Conservation (phyloP, 352 stramenopile genomes). For the Pythium volutum region DNA sequence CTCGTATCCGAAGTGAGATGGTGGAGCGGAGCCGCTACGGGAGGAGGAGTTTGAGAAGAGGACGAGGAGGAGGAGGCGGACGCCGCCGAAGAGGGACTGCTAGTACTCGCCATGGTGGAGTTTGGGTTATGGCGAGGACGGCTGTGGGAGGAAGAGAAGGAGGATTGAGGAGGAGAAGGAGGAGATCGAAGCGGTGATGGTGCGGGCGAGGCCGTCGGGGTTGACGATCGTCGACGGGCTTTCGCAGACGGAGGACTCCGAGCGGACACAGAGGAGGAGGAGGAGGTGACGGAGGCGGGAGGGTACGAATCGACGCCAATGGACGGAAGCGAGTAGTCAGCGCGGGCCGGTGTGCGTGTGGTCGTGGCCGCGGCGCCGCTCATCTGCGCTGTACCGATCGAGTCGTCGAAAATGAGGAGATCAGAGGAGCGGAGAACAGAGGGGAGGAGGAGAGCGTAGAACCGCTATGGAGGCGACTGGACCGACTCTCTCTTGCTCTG, state of each 20-base stretch:
- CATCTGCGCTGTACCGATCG: slow-evolving; percentile 15
- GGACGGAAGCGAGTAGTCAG: slow-evolving; percentile 19
- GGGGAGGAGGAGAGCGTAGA: not conserved
- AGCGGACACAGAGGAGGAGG: slow-evolving; percentile 1
- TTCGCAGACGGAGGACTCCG: not conserved
- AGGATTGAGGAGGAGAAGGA: not conserved
- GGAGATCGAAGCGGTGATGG: slow-evolving; percentile 4
- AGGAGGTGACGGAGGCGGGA: not conserved
- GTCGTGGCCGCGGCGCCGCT: slow-evolving; percentile 6
- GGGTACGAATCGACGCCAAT: slow-evolving; percentile 5
- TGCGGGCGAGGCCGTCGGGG: slow-evolving; percentile 7
- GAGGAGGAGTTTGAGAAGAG: not conserved
- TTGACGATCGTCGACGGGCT: slow-evolving; percentile 15
- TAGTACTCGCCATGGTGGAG: not conserved
- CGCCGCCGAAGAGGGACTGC: too few relatives aligned
- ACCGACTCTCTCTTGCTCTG: slow-evolving; percentile 9
- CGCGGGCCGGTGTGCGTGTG: slow-evolving; percentile 5
- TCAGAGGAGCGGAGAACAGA: not conserved
- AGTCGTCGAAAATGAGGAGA: not conserved
- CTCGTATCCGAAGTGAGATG: not conserved
- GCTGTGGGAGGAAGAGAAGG: not conserved
- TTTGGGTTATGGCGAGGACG: not conserved
- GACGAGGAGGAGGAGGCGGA: not conserved
- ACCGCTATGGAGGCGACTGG: slow-evolving; percentile 6
- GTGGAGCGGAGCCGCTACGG: not conserved